phyloP scores from a whole-genome alignment of 2,329 filamentous ascomycete genomes.

The Talaromyces sp. region DNA sequence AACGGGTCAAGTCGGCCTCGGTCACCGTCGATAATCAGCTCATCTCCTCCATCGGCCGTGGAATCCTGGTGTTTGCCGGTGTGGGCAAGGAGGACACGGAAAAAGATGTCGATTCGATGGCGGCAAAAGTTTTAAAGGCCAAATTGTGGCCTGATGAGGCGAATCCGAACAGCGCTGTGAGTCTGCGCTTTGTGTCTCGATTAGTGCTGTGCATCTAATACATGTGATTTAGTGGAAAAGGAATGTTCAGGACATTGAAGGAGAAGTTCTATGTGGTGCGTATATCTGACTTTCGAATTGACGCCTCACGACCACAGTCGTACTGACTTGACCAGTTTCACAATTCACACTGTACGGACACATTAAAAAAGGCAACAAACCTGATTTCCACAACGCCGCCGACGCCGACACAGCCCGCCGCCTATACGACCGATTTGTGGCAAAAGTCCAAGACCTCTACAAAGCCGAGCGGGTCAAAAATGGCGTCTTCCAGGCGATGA shows the following conservation, averaged over 20 bases:
- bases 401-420: constrained; percentile 69
- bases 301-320: background rate
- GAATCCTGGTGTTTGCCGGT: constrained; percentile 84
- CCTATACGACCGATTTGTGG: constrained; percentile 79
- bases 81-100: constrained; percentile 85
- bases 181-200: background rate
- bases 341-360: constrained; percentile 92
- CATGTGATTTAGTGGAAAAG: constrained; percentile 68
- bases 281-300: background rate
- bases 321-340: constrained; percentile 62
- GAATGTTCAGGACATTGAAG: constrained; percentile 79
- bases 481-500: constrained; percentile 98
- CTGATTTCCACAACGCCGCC: constrained; percentile 87
- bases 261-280: constrained; percentile 90
- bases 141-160: constrained; percentile 84
- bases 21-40: constrained; percentile 90
- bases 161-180: constrained; percentile 38
- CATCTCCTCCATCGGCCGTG: constrained; percentile 85
- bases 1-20: constrained; percentile 89
- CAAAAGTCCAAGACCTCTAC: constrained; percentile 69
- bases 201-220: background rate
- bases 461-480: constrained; percentile 73
- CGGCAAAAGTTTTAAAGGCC: constrained; percentile 80
- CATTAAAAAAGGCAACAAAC: constrained; percentile 94
- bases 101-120: constrained; percentile 79